A percentile compares a stretch with the other conserved stretches of the same genome.
These are phyloP conservation scores for Zalaria sp. DNA, from an alignment of 2,329 filamentous ascomycete genomes.

Conservation along the genomic window DNA sequence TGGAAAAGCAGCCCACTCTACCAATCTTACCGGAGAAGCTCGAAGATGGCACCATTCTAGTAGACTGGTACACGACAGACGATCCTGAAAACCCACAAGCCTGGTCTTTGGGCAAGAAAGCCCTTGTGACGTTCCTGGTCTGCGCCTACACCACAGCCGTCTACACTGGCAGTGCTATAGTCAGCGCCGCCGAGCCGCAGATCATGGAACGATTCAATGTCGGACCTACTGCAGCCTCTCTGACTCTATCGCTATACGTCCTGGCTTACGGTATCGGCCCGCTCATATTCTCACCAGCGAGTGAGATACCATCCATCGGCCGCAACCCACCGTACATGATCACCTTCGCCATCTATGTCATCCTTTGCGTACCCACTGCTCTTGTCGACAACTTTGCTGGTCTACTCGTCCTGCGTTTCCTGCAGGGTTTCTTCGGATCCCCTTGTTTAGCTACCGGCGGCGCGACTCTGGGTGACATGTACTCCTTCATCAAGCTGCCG, in stretches of 20 bases:
- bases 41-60: constrained; percentile 36
- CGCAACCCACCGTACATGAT: constrained; percentile 54
- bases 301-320: constrained; percentile 52
- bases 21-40: constrained; percentile 19
- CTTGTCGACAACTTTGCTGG: constrained; percentile 49
- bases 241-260: constrained; percentile 50
- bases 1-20: constrained; percentile 6
- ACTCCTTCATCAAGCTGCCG: constrained; percentile 40
- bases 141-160: constrained; percentile 23
- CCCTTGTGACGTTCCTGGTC: constrained; percentile 25
- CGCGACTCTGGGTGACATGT: constrained; percentile 43
- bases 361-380: constrained; percentile 51
- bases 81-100: constrained; percentile 43
- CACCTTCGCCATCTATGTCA: constrained; percentile 54
- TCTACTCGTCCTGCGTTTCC: constrained; percentile 43
- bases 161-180: constrained; percentile 32
- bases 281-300: constrained; percentile 50
- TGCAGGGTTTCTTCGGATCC: constrained; percentile 52
- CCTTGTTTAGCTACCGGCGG: constrained; percentile 48
- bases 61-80: constrained; percentile 39
- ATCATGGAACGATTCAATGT: constrained; percentile 42
- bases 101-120: constrained; percentile 33
- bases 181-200: constrained; percentile 27
- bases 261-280: constrained; percentile 43
- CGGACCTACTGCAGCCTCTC: constrained; percentile 34